Base-by-base conservation (phyloP, 2,329 filamentous ascomycete genomes). In the Aspergillus carbonarius region DNA sequence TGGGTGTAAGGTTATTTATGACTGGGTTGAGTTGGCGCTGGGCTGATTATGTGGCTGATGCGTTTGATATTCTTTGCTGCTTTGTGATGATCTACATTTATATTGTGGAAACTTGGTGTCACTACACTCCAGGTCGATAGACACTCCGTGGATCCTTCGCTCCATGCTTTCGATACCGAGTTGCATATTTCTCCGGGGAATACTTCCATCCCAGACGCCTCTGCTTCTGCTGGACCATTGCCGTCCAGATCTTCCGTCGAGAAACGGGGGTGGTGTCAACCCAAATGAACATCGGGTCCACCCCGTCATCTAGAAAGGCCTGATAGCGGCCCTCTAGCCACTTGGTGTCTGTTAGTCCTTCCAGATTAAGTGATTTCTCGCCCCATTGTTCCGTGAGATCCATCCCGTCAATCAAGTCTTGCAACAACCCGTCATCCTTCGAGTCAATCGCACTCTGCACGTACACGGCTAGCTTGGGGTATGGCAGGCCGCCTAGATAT, bases 381-480 rank as follows among this genome's bases (percentile, higher is more conserved):
- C 44, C 44, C 44, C 44, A 47, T n/a, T 47, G 15, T 10, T 47
- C 44, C 0, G 44, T n/a, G 15, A 27, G 44, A n/a, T 47, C 13
- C 44, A 47, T 47, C 13, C 64, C 64, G 47, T 67, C 67, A 20
- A 66, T 61, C 12, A 69, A 50, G 30, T 68, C 63, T 17, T 59
- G 57, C 30, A 32, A 32, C 6, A 27, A 9, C 9, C 30, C 9
- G 9, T 10, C 30, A 30, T 61, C 59, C 42, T 55, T 55, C 1
- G 56, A 59, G 49, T 68, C 66, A 12, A 69, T 47, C 13, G 66
- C 48, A 44, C 62, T 63, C 44, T 68, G 62, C 18, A 54, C 63
- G 46, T 55, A 65, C 17, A 53, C 51, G 10, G 49, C n/a, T 3
- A 67, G 59, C 27, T 62, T 65, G 40, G 65, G 64, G 49, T 63